Evolutionary conservation across 176 grass and related monocot species (phyloP).

Genomic region (Aegilops longissima): DNA sequence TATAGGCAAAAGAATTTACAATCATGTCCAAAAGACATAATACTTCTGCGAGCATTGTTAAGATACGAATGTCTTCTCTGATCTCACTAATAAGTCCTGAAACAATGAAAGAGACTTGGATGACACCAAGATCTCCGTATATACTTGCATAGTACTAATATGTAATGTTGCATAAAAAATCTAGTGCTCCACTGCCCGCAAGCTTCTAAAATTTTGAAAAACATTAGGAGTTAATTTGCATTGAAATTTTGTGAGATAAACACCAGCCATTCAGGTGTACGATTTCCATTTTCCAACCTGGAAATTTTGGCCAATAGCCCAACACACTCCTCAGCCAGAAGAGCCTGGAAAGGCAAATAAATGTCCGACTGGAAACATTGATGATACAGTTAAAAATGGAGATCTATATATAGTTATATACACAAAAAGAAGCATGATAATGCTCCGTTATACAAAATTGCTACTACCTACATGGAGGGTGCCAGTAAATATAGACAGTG

Average conservation of each 20-base stretch:
- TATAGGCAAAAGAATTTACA: conserved; percentile 95
- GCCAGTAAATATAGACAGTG: neutral
- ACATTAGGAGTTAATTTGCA: neutral
- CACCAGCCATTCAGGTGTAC: neutral
- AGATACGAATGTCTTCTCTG: conserved; percentile 72
- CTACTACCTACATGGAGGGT: conserved; percentile 16
- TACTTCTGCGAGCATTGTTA: conserved; percentile 85
- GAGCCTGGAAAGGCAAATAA: neutral
- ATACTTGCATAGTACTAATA: conserved; percentile 1
- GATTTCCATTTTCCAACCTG: conserved; percentile 1
- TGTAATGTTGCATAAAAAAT: conserved; percentile 18
- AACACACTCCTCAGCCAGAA: neutral
- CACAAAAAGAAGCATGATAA: conserved; percentile 6
- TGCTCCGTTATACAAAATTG: conserved; percentile 15
- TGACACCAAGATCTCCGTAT: conserved; percentile 17
- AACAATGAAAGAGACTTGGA: conserved; percentile 29
- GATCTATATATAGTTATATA: neutral
- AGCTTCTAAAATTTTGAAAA: neutral
- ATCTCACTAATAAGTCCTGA: conserved; percentile 79
- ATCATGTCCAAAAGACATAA: conserved; percentile 93
- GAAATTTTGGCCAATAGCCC: neutral
- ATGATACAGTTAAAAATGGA: neutral
- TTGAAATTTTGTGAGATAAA: conserved; percentile 18
- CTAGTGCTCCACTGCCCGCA: neutral
- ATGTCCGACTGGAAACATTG: neutral